Percentiles rank a stretch among this genome's conserved stretches.
Evolutionary conservation across 768 basidiomycete genomes (phyloP).

Genomic region (Termitomyces sp.): DNA sequence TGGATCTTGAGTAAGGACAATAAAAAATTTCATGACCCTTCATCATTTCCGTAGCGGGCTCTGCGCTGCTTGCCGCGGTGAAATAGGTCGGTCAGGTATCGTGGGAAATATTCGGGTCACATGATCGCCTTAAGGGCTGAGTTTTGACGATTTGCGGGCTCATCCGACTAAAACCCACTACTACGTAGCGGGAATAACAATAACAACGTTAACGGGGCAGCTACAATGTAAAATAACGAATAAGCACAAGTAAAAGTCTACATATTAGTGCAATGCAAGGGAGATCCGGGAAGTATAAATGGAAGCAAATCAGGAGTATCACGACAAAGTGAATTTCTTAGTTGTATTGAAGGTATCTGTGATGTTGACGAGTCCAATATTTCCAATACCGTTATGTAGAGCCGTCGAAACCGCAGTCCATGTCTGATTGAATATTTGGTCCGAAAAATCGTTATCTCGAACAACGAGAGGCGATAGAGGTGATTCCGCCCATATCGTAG

Average conservation of each 20-base stretch:
- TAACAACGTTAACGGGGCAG: background rate
- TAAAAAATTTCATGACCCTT: too few species aligned
- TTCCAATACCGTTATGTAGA: slow-evolving; percentile 27
- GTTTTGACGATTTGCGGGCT: too few species aligned
- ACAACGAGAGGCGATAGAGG: slow-evolving; percentile 50
- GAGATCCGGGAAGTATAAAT: background rate
- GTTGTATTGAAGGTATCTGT: slow-evolving; percentile 38
- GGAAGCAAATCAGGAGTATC: slow-evolving; percentile 13
- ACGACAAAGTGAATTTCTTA: slow-evolving; percentile 30
- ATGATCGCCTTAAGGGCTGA: too few species aligned
- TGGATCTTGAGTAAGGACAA: too few species aligned
- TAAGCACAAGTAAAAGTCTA: slow-evolving; percentile 9
- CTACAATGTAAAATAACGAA: slow-evolving; percentile 6
- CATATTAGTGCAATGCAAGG: slow-evolving; percentile 2
- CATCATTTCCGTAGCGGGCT: too few species aligned
- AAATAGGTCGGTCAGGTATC: too few species aligned
- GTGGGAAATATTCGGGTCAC: too few species aligned
- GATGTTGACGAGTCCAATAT: slow-evolving; percentile 42
- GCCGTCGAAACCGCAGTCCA: slow-evolving; percentile 47
- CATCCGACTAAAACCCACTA: too few species aligned
- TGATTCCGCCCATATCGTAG: slow-evolving; percentile 53
- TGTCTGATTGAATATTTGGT: slow-evolving; percentile 44
- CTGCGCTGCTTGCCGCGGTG: too few species aligned
- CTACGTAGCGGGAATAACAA: too few species aligned
- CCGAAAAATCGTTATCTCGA: slow-evolving; percentile 44